Evolutionary conservation across 1,284 basidiomycete species (phyloP), one percentile per base, ranked within the genome.

Genomic region (Ustilago lituana): DNA sequence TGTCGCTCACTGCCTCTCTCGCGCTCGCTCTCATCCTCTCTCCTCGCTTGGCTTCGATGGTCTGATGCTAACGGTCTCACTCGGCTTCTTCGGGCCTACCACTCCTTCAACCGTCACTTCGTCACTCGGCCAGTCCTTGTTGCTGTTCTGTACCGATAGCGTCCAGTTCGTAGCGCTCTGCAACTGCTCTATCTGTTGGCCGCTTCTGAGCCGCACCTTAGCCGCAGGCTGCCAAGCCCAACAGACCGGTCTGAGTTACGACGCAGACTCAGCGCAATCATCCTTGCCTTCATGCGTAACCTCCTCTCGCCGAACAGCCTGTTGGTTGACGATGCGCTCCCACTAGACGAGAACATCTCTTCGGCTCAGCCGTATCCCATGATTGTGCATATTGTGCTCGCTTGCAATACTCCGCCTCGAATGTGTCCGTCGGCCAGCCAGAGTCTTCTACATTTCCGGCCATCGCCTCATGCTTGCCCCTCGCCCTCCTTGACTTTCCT

Each of bases 221-320:
- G 33, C 45, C 53, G 53, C 53, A 35, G 39, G 23, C 17, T 43
- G 53, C 46, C 45, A 56, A 56, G 53, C 46, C 17, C 53, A 48
- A 35, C 37, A 40, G 31, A 55, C 12, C 45, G 38, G 53, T 48
- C 29, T 47, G 37, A 55, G 27, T 19, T 39, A 4, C 12, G 40
- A 52, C 29, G 50, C 40, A 12, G 41, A 12, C n/a, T n/a, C 35
- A 40, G 27, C 38, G 29, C 14, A 36, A 23, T 39, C 53, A 31
- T n/a, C n/a, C n/a, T n/a, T n/a, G n/a, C n/a, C 24, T 56, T 56
- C 39, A 49, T 56, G 53, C 39, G 27, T 22, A 55, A 47, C 44
- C 14, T 38, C 47, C 46, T 55, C 52, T 55, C 35, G 33, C 35
- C 51, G 33, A 32, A 45, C 26, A 11, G 24, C 27, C 24, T 40